Evolutionary conservation across 1,284 basidiomycete species (phyloP), one percentile per base, ranked within the genome.

Genomic region (Lignosus rhinocerotis): DNA sequence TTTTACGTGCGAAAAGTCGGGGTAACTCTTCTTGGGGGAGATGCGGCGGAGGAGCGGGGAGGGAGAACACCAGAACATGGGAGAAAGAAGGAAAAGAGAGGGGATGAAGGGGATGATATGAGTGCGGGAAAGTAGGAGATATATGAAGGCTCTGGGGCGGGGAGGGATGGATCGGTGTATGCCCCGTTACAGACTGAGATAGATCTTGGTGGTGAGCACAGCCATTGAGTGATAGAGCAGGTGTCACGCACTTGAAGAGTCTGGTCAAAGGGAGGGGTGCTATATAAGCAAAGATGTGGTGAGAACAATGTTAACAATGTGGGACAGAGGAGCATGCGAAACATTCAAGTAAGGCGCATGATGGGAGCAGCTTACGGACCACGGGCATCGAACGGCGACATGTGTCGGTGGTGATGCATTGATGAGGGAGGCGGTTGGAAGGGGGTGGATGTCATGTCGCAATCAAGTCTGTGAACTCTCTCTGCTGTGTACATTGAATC

Each of bases 151-250:
- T 2, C 25, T 51, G 52, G 56, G 55, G 39, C 8, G 31, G 51
- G 42, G 42, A 51, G 54, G 59, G 36, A 45, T 53, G 42, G 54
- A 55, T 42, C 7, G 39, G 43, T 16, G 34, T 41, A 42, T 48
- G 59, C 60, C 43, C 43, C 25, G 43, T 44, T 44, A 44, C 43
- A 44, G 43, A 36, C 34, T 36, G 54, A 58, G 58, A 61, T 61
- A 50, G 57, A 41, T 34, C 39, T 50, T 44, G 19, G 45, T 19
- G 21, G 33, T 12, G 50, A 21, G 51, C 59, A 61, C 57, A 55
- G 62, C 56, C n/a, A 61, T 64, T 44, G 50, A 44, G 53, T 63
- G 62, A 64, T 59, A 34, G 21, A 38, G 53, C 51, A 53, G 25
- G 25, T 25, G 49, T 47, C 36, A 45, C 14, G 33, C 43, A 30